Conservation (phyloP, 208 protist species). For the Leishmania gerbilli region DNA sequence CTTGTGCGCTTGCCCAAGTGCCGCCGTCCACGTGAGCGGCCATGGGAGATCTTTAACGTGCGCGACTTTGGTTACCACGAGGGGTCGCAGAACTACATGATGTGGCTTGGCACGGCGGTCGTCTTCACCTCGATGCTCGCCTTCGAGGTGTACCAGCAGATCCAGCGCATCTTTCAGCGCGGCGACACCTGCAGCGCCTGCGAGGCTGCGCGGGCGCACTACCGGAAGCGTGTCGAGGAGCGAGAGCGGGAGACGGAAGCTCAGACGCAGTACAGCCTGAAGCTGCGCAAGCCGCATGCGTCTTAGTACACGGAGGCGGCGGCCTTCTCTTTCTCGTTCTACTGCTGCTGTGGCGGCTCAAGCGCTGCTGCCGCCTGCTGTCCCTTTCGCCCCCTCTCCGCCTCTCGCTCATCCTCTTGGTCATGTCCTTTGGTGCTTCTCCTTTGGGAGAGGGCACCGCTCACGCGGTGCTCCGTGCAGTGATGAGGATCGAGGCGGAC, state of each 20-base stretch:
- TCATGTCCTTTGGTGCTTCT: neutral
- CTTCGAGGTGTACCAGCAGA: constrained; percentile 79
- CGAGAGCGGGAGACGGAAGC: constrained; percentile 59
- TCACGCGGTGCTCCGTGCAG: neutral
- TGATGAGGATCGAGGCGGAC: neutral
- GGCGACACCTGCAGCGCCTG: constrained; percentile 87
- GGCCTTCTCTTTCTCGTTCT: neutral
- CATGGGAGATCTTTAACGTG: constrained; percentile 90
- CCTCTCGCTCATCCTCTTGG: neutral
- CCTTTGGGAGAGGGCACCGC: neutral
- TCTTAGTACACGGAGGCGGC: neutral
- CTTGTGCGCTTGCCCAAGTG: constrained; percentile 76
- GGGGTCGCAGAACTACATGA: constrained; percentile 85
- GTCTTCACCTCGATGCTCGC: constrained; percentile 39
- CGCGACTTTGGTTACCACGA: constrained; percentile 88
- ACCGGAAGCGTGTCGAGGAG: constrained; percentile 65
- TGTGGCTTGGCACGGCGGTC: constrained; percentile 67
- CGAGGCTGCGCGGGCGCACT: constrained; percentile 81
- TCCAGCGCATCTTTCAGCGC: constrained; percentile 54
- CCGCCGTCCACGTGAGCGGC: constrained; percentile 81
- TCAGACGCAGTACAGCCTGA: constrained; percentile 10
- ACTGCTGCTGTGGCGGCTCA: no score
- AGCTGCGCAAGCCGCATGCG: constrained; percentile 1
- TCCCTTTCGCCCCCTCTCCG: neutral
- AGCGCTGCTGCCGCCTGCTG: neutral